A percentile compares a stretch with the other conserved stretches of the same genome.
Evolutionary conservation across 148 eudicot genomes (phyloP).

Genomic region (Amaranthus cruentus): DNA sequence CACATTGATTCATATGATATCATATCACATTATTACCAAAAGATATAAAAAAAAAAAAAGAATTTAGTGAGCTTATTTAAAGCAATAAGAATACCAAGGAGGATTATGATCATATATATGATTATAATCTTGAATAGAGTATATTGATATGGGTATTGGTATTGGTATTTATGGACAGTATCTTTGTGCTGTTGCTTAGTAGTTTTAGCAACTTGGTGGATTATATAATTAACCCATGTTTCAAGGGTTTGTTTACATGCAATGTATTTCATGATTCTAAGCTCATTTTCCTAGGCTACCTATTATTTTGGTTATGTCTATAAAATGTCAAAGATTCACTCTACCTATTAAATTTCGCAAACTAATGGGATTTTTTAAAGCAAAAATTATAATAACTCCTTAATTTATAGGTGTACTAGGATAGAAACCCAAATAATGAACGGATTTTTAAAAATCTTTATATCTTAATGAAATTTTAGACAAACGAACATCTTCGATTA

Average conservation of each 20-base stretch:
- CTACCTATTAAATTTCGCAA: too few species aligned
- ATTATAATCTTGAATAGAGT: conserved; percentile 2
- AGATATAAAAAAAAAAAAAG: neutral
- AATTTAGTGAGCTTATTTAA: neutral
- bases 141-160: neutral
- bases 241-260: neutral
- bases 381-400: too few species aligned
- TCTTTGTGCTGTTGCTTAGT: neutral
- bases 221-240: neutral
- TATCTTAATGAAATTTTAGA: too few species aligned
- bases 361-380: too few species aligned
- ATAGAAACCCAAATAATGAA: too few species aligned
- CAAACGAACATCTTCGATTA: too few species aligned
- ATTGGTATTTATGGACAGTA: neutral
- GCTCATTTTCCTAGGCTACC: too few species aligned
- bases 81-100: conserved; percentile 2
- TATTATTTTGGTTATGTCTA: too few species aligned
- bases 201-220: neutral
- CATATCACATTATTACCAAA: neutral
- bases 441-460: too few species aligned
- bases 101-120: conserved; percentile 1
- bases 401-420: too few species aligned
- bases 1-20: neutral
- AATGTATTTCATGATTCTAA: neutral
- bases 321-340: too few species aligned